Conservation (phyloP, 2,329 filamentous ascomycete genomes). For the Fusarium stilboides region DNA sequence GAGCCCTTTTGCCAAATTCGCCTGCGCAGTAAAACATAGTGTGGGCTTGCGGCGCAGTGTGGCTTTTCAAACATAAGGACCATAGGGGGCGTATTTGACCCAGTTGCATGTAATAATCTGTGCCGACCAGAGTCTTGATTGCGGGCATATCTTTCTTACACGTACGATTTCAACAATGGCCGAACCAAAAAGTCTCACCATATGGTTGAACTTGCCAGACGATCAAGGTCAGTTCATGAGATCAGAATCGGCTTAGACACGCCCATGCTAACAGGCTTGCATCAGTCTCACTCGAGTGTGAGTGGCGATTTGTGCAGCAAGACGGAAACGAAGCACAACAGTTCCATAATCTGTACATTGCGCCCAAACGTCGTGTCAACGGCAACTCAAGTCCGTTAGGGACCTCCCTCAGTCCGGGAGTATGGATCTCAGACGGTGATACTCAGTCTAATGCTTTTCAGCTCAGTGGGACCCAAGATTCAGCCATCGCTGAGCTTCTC, state of each 20-base stretch:
- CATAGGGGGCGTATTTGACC: too few relatives aligned
- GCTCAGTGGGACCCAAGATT: not conserved
- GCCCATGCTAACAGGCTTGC: not conserved
- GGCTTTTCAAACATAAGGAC: not conserved
- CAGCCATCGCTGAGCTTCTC: not conserved
- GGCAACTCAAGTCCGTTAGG: not conserved
- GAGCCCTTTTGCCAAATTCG: not conserved
- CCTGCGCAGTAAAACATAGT: too few relatives aligned
- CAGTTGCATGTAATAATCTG: not conserved
- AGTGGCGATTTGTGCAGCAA: not conserved
- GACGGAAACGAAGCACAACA: not conserved
- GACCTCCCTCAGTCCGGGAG: not conserved
- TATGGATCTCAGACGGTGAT: not conserved
- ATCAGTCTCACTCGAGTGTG: not conserved
- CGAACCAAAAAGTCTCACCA: not conserved
- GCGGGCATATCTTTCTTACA: not conserved
- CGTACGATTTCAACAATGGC: not conserved
- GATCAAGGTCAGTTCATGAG: not conserved
- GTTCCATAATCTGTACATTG: not conserved
- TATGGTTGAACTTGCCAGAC: conserved; percentile 2
- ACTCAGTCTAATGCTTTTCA: not conserved
- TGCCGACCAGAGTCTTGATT: not conserved
- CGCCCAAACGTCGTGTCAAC: not conserved
- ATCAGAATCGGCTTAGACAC: not conserved
- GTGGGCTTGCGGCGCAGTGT: not conserved